Evolutionary conservation across 2,329 filamentous ascomycete genomes (phyloP), one percentile per base, ranked within the genome.

Genomic region (Cryphonectria radicalis): DNA sequence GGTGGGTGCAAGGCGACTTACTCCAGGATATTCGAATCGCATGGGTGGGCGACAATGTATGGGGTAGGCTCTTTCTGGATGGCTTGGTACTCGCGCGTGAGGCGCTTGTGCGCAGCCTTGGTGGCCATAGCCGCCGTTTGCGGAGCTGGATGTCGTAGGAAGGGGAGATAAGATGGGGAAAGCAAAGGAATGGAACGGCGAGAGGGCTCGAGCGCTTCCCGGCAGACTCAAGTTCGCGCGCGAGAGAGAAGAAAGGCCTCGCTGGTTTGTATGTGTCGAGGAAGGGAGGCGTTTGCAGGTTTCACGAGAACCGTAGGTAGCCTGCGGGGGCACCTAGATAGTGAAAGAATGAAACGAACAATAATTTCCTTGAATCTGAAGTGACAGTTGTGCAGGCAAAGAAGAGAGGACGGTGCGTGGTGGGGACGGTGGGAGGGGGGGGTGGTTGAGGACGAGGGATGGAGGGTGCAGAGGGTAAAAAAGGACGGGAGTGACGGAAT

Each of bases 21-120:
- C 92, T 98, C 95, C 64, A 98, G 88, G 75, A 97, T 97, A 81
- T 97, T 97, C 59, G 89, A 88, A 75, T 97, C 95, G 55, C 94
- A 97, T 14, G 94, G 94, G 79, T 97, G 94, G 19, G 95, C 94
- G 66, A 89, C 87, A 77, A 97, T 97, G 83, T 93, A 97, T 68
- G 94, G 94, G 50, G 94, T 94, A 14, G 95, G 94, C 77, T 94
- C 95, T 77, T 89, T 85, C 22, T 86, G 85, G 75, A 90, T 90
- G 73, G 84, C 83, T 79, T 89, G 90, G 82, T 88, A 90, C 78
- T 90, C 88, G 81, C 87, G 86, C 75, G 88, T 88, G 80, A 89
- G 85, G 63, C 72, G 72, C 46, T 63, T 69, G 6, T 73, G 72
- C 22, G 73, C 73, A 66, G 69, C 71, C 55, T 73, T 73, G 65